Evolutionary conservation across 768 basidiomycete genomes (phyloP), one percentile per base, ranked within the genome.

Genomic region (Russula sp.): DNA sequence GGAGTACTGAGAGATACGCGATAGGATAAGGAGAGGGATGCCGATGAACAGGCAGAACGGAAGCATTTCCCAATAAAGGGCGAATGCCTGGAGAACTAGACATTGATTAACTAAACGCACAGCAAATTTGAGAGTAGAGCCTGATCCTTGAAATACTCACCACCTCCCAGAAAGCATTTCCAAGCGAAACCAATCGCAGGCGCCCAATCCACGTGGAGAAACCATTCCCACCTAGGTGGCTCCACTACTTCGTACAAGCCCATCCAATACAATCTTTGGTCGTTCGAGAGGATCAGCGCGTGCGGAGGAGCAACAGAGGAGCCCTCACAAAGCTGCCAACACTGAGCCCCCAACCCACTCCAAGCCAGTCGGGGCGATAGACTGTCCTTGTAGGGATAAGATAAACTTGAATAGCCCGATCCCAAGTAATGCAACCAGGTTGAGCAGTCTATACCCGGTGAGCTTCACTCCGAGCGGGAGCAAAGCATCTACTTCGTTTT

Each of bases 391-490:
- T 18, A 47, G 45, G 16, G 52, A 32, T 29, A 47, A 43, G 11
- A 60, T 41, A 43, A 45, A 52, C 59, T 60, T 60, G 42, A 25
- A 32, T n/a, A 60, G 5, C 13, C 51, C 43, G 29, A 53, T 20
- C 5, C 29, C 20, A n/a, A 60, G 13, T 39, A 54, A 1, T 7
- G 34, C 20, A 25, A n/a, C 42, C 45, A 54, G 7, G 8, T 60
- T 60, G 38, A 60, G 45, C 6, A 60, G 14, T 36, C 59, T 53
- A 29, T 60, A 60, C 14, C 16, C 25, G 2, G 59, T 60, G n/a
- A 60, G 52, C 11, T 60, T 60, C 45, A 48, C 39, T 5, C 52
- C 59, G 2, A 54, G 46, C 8, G 59, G 59, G 45, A n/a, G 42
- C 10, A 34, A 6, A 11, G 32, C 20, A n/a, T 45, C 34, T 7